These are phyloP conservation scores for Polytrichum formosum DNA, from an alignment of 225 moss, liverwort and hornwort species.

Conservation along the genomic window DNA sequence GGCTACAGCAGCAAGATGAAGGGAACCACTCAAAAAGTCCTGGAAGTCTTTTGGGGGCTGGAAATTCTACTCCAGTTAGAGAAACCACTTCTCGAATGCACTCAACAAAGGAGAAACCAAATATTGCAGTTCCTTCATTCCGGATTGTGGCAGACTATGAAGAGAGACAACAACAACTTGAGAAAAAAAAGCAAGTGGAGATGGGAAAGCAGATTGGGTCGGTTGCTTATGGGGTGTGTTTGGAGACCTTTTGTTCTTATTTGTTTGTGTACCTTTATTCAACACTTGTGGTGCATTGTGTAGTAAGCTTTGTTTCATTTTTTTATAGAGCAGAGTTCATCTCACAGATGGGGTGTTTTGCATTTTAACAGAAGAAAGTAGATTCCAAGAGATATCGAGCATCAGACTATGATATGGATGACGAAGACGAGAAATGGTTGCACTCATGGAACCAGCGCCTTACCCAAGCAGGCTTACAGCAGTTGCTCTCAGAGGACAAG, in stretches of 20 bases:
- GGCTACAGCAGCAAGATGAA: conserved; percentile 52
- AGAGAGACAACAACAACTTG: conserved; percentile 31
- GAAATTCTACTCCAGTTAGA: not conserved
- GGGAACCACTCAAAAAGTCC: conserved; percentile 7
- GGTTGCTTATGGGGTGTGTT: conserved; percentile 20
- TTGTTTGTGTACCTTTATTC: not conserved
- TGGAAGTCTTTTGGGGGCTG: not conserved
- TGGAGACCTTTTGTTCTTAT: conserved; percentile 6
- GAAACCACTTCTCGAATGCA: conserved; percentile 12
- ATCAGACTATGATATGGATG: conserved; percentile 69
- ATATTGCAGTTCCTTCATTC: conserved; percentile 63
- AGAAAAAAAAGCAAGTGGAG: conserved; percentile 28
- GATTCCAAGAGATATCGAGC: conserved; percentile 30
- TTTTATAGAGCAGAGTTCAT: conserved; percentile 1
- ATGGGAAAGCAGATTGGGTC: conserved; percentile 17
- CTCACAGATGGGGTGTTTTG: conserved; percentile 5
- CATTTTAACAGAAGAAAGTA: conserved; percentile 23
- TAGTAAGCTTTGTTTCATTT: not conserved
- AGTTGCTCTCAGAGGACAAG: conserved; percentile 54
- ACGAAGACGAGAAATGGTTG: conserved; percentile 74
- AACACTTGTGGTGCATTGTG: not conserved
- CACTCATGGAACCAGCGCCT: conserved; percentile 41
- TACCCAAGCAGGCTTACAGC: conserved; percentile 30
- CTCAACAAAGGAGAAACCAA: conserved; percentile 13
- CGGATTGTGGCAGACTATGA: conserved; percentile 54